A percentile compares a stretch with the other conserved stretches of the same genome.
These are phyloP conservation scores for Populus pruinosa DNA, from an alignment of 345 rosid genomes.

Conservation along the genomic window DNA sequence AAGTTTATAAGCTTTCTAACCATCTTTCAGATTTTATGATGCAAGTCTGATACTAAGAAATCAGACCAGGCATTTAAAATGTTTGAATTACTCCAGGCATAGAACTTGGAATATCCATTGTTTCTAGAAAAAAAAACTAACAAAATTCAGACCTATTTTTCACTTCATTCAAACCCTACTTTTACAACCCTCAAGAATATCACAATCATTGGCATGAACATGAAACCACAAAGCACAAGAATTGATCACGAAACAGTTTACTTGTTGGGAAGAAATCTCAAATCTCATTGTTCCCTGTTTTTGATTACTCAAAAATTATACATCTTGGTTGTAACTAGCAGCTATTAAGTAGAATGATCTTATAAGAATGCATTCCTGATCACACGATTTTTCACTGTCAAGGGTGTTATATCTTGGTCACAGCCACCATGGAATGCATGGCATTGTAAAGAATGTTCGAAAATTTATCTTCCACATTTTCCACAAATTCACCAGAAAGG, in stretches of 20 bases:
- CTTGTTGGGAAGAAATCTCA: not conserved
- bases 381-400: not conserved
- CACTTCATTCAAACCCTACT: not conserved
- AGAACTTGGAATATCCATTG: not conserved
- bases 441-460: not conserved
- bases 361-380: not conserved
- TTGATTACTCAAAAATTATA: not conserved
- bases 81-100: not conserved
- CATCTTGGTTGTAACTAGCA: not conserved
- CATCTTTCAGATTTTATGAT: not conserved
- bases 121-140: not conserved
- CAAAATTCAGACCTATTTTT: not conserved
- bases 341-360: no score
- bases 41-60: not conserved
- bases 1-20: not conserved
- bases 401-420: not conserved
- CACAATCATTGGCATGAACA: not conserved
- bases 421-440: not conserved
- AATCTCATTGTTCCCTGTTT: not conserved
- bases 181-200: not conserved
- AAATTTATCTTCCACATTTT: not conserved
- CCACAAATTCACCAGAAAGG: not conserved
- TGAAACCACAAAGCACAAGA: not conserved
- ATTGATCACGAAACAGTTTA: not conserved
- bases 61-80: not conserved